Conservation (phyloP, 352 stramenopile species). For the Phytophthora tentaculata region DNA sequence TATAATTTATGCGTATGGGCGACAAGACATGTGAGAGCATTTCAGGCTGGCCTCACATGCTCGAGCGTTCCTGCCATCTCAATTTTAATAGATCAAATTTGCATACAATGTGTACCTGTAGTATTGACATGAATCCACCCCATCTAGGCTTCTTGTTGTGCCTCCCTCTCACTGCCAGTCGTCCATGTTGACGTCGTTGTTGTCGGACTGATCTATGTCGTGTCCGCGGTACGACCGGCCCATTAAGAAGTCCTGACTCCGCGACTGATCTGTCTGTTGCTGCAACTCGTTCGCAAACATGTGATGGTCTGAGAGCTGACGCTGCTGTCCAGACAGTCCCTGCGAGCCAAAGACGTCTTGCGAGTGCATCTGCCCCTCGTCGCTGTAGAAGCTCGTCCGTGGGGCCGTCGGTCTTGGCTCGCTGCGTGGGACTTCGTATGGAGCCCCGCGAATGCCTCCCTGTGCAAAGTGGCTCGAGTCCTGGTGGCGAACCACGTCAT, state of each 20-base stretch:
- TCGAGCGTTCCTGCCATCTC: conserved; percentile 25
- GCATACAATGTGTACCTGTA: too few relatives aligned
- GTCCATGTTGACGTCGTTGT: conserved; percentile 64
- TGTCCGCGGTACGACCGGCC: conserved; percentile 52
- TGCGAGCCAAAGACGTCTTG: conserved; percentile 63
- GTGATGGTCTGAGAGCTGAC: conserved; percentile 48
- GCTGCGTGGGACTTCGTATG: conserved; percentile 37
- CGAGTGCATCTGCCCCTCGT: conserved; percentile 54
- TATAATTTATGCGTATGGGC: conserved; percentile 42
- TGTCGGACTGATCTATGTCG: conserved; percentile 56
- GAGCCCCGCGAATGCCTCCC: conserved; percentile 24
- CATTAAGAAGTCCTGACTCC: conserved; percentile 61
- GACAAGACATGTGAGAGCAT: conserved; percentile 28
- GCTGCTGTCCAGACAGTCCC: conserved; percentile 39
- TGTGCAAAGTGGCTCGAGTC: conserved; percentile 43
- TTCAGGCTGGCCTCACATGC: conserved; percentile 20
- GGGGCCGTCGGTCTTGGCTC: conserved; percentile 39
- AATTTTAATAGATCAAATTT: conserved; percentile 29
- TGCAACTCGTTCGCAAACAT: conserved; percentile 50
- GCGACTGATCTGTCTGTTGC: conserved; percentile 46
- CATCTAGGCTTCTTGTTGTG: too few relatives aligned
- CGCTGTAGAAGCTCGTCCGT: conserved; percentile 50
- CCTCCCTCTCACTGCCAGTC: too few relatives aligned
- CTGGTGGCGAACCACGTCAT: conserved; percentile 58
- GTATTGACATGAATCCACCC: too few relatives aligned